A percentile compares a stretch with the other conserved stretches of the same genome.
Conservation (phyloP, 169 alveolate species). For the Plasmodium ovale region DNA sequence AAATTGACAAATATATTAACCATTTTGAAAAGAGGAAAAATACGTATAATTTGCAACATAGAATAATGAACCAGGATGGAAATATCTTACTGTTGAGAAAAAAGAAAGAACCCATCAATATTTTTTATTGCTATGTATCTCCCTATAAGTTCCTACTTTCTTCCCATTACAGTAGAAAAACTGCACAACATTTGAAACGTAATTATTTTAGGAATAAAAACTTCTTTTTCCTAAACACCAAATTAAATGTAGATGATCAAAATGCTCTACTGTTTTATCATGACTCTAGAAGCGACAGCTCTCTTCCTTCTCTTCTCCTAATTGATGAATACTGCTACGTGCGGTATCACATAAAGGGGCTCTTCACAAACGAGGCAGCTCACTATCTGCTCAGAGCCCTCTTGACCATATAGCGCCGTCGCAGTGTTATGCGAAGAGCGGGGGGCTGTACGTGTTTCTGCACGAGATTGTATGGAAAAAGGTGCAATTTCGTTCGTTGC, state of each 20-base stretch:
- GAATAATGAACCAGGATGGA: background rate
- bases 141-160: constrained; percentile 34
- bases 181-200: constrained; percentile 10
- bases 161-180: constrained; percentile 25
- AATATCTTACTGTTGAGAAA: constrained; percentile 5
- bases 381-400: constrained; percentile 29
- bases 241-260: constrained; percentile 25
- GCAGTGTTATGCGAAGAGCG: no score
- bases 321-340: constrained; percentile 42
- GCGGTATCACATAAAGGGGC: constrained; percentile 56
- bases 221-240: constrained; percentile 27
- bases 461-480: no score
- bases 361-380: constrained; percentile 45
- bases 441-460: no score
- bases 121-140: constrained; percentile 42
- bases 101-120: constrained; percentile 19
- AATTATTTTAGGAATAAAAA: constrained; percentile 10
- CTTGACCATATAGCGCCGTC: background rate
- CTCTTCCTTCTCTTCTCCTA: constrained; percentile 25
- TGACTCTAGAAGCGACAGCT: background rate
- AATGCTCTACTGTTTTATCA: constrained; percentile 5
- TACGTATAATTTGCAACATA: background rate
- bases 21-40: constrained; percentile 1
- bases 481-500: no score
- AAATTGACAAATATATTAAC: constrained; percentile 23